These are phyloP conservation scores for Ajuga reptans DNA, from an alignment of 305 asterid species.

Conservation along the genomic window DNA sequence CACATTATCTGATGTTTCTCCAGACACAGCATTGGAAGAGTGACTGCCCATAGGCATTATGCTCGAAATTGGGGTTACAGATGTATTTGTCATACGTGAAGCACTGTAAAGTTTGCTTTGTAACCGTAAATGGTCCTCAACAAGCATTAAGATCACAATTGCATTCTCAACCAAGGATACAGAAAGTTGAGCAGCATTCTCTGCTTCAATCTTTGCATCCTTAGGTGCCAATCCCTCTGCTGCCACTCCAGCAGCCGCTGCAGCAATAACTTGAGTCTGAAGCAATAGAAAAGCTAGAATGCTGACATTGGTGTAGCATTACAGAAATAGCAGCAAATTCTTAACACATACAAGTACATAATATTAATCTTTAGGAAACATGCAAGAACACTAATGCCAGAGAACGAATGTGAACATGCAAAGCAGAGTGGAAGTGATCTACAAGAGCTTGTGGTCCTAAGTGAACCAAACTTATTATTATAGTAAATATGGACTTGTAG, in stretches of 20 bases:
- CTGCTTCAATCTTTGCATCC: slow-evolving; percentile 90
- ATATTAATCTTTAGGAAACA: slow-evolving; percentile 11
- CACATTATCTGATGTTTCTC: slow-evolving; percentile 42
- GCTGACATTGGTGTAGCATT: slow-evolving; percentile 31
- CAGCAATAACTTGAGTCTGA: slow-evolving; percentile 98
- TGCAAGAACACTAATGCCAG: slow-evolving; percentile 4
- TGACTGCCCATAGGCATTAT: slow-evolving; percentile 44
- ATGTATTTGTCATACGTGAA: slow-evolving; percentile 52
- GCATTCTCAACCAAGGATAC: slow-evolving; percentile 99
- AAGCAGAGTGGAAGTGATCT: neutral
- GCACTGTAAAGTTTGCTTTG: slow-evolving; percentile 81
- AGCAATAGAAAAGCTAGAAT: slow-evolving; percentile 39
- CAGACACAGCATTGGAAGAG: slow-evolving; percentile 42
- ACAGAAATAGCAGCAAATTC: slow-evolving; percentile 20
- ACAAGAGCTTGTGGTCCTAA: slow-evolving; percentile 7
- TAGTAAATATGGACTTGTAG: neutral
- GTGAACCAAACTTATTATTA: slow-evolving; percentile 12
- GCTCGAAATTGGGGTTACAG: slow-evolving; percentile 62
- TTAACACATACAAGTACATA: neutral
- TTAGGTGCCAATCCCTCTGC: slow-evolving; percentile 88
- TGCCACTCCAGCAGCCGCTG: slow-evolving; percentile 99
- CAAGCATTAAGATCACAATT: slow-evolving; percentile 95
- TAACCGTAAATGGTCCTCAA: slow-evolving; percentile 91
- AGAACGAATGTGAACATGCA: slow-evolving; percentile 11
- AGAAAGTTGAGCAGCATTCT: slow-evolving; percentile 95